phyloP scores from a whole-genome alignment of 768 basidiomycete genomes.

The Podaxis sp. region DNA sequence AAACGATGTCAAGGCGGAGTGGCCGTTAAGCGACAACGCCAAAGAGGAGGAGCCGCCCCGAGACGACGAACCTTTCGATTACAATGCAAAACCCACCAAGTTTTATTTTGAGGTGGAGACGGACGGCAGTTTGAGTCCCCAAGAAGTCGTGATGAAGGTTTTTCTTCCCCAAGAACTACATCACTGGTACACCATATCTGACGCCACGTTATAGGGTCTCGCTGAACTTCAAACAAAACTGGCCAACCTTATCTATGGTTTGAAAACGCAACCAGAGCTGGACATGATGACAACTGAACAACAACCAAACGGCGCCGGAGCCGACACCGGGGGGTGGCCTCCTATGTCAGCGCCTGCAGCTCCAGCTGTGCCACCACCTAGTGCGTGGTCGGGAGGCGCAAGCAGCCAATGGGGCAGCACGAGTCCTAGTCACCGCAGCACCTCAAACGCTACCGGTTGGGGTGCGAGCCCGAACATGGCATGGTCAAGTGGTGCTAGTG shows the following conservation, averaged over 20 bases:
- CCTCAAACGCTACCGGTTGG: slow-evolving; percentile 3
- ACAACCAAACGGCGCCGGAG: slow-evolving; percentile 24
- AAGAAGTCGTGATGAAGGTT: slow-evolving; percentile 87
- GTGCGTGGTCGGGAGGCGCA: slow-evolving; percentile 22
- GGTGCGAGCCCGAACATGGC: slow-evolving; percentile 9
- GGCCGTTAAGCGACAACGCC: slow-evolving; percentile 89
- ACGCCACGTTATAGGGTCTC: slow-evolving; percentile 50
- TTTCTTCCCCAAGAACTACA: not conserved
- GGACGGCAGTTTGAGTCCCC: slow-evolving; percentile 83
- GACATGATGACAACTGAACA: slow-evolving; percentile 45
- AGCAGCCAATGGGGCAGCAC: slow-evolving; percentile 16
- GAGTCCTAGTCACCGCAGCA: slow-evolving; percentile 8
- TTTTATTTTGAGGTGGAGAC: slow-evolving; percentile 97
- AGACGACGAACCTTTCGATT: slow-evolving; percentile 85
- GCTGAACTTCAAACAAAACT: slow-evolving; percentile 77
- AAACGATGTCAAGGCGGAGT: slow-evolving; percentile 73
- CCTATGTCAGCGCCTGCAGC: slow-evolving; percentile 18
- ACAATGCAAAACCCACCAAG: slow-evolving; percentile 77
- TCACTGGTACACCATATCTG: not conserved
- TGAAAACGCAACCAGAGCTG: slow-evolving; percentile 60
- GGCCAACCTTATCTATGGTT: slow-evolving; percentile 71
- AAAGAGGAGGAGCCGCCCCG: slow-evolving; percentile 76
- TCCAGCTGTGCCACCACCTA: slow-evolving; percentile 16
- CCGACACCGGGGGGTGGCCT: slow-evolving; percentile 20
- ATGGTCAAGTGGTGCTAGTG: slow-evolving; percentile 11